Conservation (phyloP, 495 filamentous ascomycete genomes). For the Sabuloglossum arenarium region DNA sequence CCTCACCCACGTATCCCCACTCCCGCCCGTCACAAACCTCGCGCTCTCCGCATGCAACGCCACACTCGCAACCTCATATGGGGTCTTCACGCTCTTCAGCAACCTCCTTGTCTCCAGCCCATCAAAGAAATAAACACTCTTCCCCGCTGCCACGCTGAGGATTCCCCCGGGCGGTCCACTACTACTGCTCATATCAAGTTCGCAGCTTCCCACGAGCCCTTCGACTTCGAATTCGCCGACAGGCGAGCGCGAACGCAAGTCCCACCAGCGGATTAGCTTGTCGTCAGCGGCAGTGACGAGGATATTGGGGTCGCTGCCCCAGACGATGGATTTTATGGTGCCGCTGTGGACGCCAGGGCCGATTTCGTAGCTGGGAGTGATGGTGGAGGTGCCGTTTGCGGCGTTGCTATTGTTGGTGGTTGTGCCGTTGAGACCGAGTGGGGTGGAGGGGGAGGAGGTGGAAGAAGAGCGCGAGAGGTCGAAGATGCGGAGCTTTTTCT, state of each 20-base stretch:
- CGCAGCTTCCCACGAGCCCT: slow-evolving; percentile 74
- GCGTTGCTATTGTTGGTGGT: slow-evolving; percentile 11
- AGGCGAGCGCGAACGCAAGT: slow-evolving; percentile 51
- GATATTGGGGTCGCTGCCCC: slow-evolving; percentile 69
- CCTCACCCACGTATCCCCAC: slow-evolving; percentile 80
- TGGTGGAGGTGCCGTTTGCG: slow-evolving; percentile 13
- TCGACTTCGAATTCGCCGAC: slow-evolving; percentile 54
- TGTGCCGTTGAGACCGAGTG: too few relatives aligned
- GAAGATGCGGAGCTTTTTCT: slow-evolving; percentile 92
- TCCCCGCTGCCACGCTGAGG: slow-evolving; percentile 56
- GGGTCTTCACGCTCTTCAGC: slow-evolving; percentile 54
- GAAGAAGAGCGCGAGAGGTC: slow-evolving; percentile 42
- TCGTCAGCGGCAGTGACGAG: slow-evolving; percentile 80
- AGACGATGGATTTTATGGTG: slow-evolving; percentile 85
- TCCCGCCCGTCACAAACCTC: slow-evolving; percentile 72
- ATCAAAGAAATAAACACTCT: slow-evolving; percentile 82
- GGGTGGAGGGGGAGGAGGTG: slow-evolving; percentile 15
- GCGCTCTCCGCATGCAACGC: slow-evolving; percentile 62
- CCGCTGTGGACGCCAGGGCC: slow-evolving; percentile 62
- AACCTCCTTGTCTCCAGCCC: slow-evolving; percentile 44
- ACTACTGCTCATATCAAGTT: slow-evolving; percentile 40
- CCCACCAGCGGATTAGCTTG: slow-evolving; percentile 85
- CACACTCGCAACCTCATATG: slow-evolving; percentile 73
- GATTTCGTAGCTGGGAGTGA: slow-evolving; percentile 52
- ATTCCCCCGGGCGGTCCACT: slow-evolving; percentile 18